These are phyloP conservation scores for Pelargonium myrrhifolium DNA, from an alignment of 441 rosid genomes.

Conservation along the genomic window DNA sequence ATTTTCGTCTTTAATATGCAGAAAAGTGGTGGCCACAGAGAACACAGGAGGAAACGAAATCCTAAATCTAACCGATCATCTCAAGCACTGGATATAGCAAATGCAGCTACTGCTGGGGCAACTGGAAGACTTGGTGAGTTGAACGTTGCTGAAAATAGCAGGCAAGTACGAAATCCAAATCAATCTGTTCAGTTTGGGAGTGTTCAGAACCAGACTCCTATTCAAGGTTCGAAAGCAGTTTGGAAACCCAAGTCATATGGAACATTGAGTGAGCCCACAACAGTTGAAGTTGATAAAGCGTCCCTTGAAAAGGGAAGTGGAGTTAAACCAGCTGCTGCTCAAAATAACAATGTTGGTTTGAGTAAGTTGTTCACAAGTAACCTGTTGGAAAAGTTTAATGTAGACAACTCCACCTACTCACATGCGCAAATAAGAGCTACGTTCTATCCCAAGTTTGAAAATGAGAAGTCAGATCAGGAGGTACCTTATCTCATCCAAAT, in stretches of 20 bases:
- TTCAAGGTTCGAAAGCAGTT: slow-evolving; percentile 25
- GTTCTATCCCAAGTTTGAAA: slow-evolving; percentile 94
- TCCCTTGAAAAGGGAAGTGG: slow-evolving; percentile 17
- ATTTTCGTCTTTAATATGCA: slow-evolving; percentile 18
- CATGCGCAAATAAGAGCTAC: slow-evolving; percentile 83
- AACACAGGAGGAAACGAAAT: slow-evolving; percentile 30
- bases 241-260: slow-evolving; percentile 56
- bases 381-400: slow-evolving; percentile 47
- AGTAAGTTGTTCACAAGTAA: slow-evolving; percentile 40
- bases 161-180: slow-evolving; percentile 19
- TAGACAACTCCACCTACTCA: slow-evolving; percentile 58
- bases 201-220: slow-evolving; percentile 16
- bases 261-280: slow-evolving; percentile 35
- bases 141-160: slow-evolving; percentile 35
- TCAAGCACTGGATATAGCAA: slow-evolving; percentile 18
- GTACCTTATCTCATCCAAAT: slow-evolving; percentile 20
- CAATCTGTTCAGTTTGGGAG: slow-evolving; percentile 16
- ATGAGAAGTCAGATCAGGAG: slow-evolving; percentile 97
- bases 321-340: slow-evolving; percentile 20
- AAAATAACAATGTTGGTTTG: slow-evolving; percentile 26
- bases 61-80: slow-evolving; percentile 21
- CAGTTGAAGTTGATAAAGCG: slow-evolving; percentile 22
- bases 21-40: slow-evolving; percentile 27
- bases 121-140: slow-evolving; percentile 40
- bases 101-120: slow-evolving; percentile 28